Base-by-base conservation (phyloP, 257 asterid genomes). In the Ocimum tenuiflorum region DNA sequence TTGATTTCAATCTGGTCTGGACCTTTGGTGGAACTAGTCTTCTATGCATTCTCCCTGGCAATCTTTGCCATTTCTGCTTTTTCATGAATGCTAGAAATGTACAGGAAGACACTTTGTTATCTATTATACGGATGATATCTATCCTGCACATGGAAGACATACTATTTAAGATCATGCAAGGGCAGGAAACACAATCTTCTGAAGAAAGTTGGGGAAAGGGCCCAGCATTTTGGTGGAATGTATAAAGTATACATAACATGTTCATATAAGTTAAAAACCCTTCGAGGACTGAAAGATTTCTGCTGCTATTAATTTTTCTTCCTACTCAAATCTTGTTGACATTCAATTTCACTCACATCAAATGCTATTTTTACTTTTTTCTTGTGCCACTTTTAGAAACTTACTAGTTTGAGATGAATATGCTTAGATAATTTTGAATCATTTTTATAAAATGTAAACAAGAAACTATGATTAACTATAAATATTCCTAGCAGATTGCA, bases 1-100 rank as follows among this genome's bases (percentile, higher is more conserved):
- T 54, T 20, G 53, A 43, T 42, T 70, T 63, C 45, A 18, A 52
- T 68, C 63, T 55, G 24, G 10, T 51, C 59, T 63, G 69, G 59
- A 63, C 60, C 45, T 68, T 60, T 31, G 29, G 51, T 31, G 45
- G 54, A 50, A 36, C 20, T 47, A 23, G 58, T 63, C 14, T 61
- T 33, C 33, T 67, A 15, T 57, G 18, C 39, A 33, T 29, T 60
- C 45, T 73, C 42, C 15, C 49, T 35, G 15, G 38, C 41, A 12
- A 41, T 66, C 45, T 50, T 58, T 48, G 15, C 23, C 13, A 43
- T 59, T 31, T 18, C 12, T 11, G 45, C 39, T 60, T 61, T 35
- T 67, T 68, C 47, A 43, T 47, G 31, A 71, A 23, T 65, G 36
- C 29, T 50, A 18, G 39, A 29, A 52, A 47, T 62, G 41, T 42